Conservation (phyloP, 2,329 filamentous ascomycete species). For the Neofusicoccum cordaticola region DNA sequence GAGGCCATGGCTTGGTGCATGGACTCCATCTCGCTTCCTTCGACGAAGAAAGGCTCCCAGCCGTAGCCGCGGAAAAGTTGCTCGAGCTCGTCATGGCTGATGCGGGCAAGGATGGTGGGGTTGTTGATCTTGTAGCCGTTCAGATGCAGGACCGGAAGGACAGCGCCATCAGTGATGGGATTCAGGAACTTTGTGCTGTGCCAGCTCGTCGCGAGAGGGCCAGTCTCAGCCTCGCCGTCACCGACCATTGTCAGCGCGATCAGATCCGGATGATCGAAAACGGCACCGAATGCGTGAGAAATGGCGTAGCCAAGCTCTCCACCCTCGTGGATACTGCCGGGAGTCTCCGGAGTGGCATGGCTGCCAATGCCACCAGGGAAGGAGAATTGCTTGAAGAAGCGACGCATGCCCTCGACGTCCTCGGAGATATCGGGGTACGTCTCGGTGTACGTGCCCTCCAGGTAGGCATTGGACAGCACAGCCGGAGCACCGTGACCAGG, state of each 20-base stretch:
- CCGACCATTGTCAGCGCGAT: conserved; percentile 77
- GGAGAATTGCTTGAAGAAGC: conserved; percentile 80
- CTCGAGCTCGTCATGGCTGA: conserved; percentile 70
- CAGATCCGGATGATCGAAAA: conserved; percentile 71
- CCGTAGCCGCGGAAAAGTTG: conserved; percentile 71
- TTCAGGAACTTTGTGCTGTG: conserved; percentile 82
- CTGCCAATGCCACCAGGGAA: conserved; percentile 77
- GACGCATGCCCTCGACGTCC: conserved; percentile 65
- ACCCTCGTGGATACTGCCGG: conserved; percentile 73
- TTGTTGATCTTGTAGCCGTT: conserved; percentile 88
- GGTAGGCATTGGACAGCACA: conserved; percentile 71
- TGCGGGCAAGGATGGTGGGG: conserved; percentile 64
- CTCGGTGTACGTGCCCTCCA: conserved; percentile 75
- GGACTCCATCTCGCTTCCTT: conserved; percentile 67
- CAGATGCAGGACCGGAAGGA: conserved; percentile 73
- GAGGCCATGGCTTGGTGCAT: conserved; percentile 83
- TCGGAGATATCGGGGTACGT: conserved; percentile 73
- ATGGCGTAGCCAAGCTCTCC: conserved; percentile 80
- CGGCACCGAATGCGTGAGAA: conserved; percentile 73
- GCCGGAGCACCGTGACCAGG: conserved; percentile 77
- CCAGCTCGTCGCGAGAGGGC: conserved; percentile 75
- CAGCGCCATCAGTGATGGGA: conserved; percentile 72
- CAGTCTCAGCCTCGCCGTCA: conserved; percentile 79
- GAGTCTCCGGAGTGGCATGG: conserved; percentile 76
- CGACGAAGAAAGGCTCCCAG: conserved; percentile 77